Evolutionary conservation across 257 asterid species (phyloP).

Genomic region (Thymus quinquecostatus): DNA sequence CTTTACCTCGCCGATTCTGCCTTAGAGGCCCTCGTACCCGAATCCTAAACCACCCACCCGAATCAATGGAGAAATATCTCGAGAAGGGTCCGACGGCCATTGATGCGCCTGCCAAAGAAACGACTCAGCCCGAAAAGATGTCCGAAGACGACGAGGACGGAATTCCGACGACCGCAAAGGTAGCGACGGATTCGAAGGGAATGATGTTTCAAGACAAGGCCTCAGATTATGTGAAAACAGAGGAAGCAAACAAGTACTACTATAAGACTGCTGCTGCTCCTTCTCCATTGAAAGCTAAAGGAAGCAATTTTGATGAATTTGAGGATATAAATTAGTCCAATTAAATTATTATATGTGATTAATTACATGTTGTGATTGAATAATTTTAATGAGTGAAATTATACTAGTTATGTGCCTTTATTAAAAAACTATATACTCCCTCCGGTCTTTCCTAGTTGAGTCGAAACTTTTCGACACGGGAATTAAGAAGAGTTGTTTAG

Average conservation of each 20-base stretch:
- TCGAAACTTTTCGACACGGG: too few species aligned
- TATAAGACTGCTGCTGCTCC: slow-evolving; percentile 6
- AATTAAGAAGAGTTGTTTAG: too few species aligned
- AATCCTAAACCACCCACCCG: slow-evolving; percentile 1
- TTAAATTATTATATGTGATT: background rate
- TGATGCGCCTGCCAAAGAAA: background rate
- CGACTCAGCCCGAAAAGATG: background rate
- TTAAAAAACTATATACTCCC: too few species aligned
- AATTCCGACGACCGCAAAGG: background rate
- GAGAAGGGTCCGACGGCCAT: background rate
- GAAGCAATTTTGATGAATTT: slow-evolving; percentile 3
- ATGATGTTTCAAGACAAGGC: background rate
- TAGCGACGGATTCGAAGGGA: background rate
- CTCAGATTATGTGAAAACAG: background rate
- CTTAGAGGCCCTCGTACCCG: slow-evolving; percentile 3
- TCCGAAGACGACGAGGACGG: background rate
- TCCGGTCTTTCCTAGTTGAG: too few species aligned
- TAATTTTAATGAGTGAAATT: too few species aligned
- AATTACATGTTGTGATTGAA: background rate
- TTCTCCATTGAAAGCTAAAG: background rate
- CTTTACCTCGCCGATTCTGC: background rate
- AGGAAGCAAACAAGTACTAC: background rate
- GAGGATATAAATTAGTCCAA: background rate
- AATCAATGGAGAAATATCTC: background rate
- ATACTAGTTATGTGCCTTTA: too few species aligned